A percentile compares a stretch with the other conserved stretches of the same genome.
Conservation (phyloP, 2,329 filamentous ascomycete genomes). For the Ceratocystis cacaofunesta region DNA sequence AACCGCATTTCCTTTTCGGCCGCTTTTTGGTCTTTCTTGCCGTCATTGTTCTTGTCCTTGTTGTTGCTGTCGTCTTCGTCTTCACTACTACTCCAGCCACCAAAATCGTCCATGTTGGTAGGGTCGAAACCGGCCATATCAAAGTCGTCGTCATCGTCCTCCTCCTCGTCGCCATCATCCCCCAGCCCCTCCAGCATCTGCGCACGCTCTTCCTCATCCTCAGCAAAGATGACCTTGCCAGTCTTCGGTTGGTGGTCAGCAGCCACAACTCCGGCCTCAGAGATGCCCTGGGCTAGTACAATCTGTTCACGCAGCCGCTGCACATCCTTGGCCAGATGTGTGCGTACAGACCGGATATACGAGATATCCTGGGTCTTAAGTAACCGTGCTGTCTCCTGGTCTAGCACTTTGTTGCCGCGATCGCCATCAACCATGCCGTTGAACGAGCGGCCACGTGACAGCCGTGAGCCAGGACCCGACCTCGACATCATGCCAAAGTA, state of each 20-base stretch:
- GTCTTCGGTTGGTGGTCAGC: neutral
- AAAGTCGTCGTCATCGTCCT: slow-evolving; percentile 21
- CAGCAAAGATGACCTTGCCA: slow-evolving; percentile 30
- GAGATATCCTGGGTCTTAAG: slow-evolving; percentile 56
- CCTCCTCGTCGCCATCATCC: slow-evolving; percentile 23
- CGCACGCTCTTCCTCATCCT: slow-evolving; percentile 21
- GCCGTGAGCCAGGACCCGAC: slow-evolving; percentile 36
- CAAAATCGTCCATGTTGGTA: slow-evolving; percentile 12
- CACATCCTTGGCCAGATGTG: slow-evolving; percentile 44
- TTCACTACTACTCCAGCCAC: slow-evolving; percentile 21
- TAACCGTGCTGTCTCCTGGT: slow-evolving; percentile 42
- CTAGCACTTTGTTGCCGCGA: slow-evolving; percentile 40
- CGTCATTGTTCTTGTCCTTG: slow-evolving; percentile 27
- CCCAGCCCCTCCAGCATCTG: slow-evolving; percentile 24
- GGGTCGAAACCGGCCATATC: slow-evolving; percentile 19
- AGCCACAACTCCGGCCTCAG: slow-evolving; percentile 16
- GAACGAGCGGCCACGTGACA: slow-evolving; percentile 37
- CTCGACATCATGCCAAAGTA: slow-evolving; percentile 56
- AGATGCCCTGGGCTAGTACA: slow-evolving; percentile 28
- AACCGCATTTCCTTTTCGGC: slow-evolving; percentile 23
- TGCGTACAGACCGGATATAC: slow-evolving; percentile 48
- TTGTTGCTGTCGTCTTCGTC: slow-evolving; percentile 28
- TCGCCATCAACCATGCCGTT: slow-evolving; percentile 43
- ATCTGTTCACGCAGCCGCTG: slow-evolving; percentile 38
- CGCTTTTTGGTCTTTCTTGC: slow-evolving; percentile 20